A percentile compares a stretch with the other conserved stretches of the same genome.
These are phyloP conservation scores for Psilocybe tampanensis DNA, from an alignment of 768 basidiomycete species.

Conservation along the genomic window DNA sequence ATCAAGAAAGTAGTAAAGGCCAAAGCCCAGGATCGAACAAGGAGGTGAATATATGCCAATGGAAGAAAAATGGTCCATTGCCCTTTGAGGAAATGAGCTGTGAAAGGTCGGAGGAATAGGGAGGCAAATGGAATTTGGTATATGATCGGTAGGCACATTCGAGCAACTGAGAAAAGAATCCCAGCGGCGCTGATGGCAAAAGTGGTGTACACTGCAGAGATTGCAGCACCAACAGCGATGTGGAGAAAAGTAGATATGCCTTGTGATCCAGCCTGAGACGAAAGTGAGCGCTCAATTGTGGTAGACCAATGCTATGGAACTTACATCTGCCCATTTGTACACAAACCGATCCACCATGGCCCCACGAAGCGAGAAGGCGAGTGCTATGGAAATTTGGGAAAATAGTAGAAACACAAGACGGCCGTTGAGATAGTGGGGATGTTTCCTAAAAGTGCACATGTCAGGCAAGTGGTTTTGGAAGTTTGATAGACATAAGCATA, in stretches of 20 bases:
- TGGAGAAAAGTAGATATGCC: conserved; percentile 7
- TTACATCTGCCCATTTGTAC: conserved; percentile 42
- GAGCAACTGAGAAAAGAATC: conserved; percentile 47
- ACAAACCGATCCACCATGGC: conserved; percentile 65
- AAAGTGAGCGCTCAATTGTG: not conserved
- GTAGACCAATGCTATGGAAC: not conserved
- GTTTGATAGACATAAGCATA: conserved; percentile 27
- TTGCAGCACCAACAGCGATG: conserved; percentile 33
- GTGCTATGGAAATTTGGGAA: conserved; percentile 51
- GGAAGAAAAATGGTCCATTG: conserved; percentile 57
- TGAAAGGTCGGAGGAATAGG: conserved; percentile 56
- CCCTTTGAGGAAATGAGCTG: conserved; percentile 63
- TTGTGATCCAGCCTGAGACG: conserved; percentile 7
- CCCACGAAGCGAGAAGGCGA: conserved; percentile 54
- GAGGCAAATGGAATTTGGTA: conserved; percentile 57
- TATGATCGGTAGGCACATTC: conserved; percentile 53
- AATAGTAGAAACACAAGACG: conserved; percentile 60
- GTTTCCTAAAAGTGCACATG: conserved; percentile 50
- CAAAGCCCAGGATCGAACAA: conserved; percentile 51
- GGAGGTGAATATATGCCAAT: conserved; percentile 43
- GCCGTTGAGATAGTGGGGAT: conserved; percentile 75
- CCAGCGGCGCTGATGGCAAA: conserved; percentile 40
- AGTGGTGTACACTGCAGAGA: conserved; percentile 42
- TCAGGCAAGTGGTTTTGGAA: not conserved
- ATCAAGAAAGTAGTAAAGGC: conserved; percentile 51